Evolutionary conservation across 2,329 filamentous ascomycete genomes (phyloP), one percentile per base, ranked within the genome.

Genomic region (Clonostachys rosea): DNA sequence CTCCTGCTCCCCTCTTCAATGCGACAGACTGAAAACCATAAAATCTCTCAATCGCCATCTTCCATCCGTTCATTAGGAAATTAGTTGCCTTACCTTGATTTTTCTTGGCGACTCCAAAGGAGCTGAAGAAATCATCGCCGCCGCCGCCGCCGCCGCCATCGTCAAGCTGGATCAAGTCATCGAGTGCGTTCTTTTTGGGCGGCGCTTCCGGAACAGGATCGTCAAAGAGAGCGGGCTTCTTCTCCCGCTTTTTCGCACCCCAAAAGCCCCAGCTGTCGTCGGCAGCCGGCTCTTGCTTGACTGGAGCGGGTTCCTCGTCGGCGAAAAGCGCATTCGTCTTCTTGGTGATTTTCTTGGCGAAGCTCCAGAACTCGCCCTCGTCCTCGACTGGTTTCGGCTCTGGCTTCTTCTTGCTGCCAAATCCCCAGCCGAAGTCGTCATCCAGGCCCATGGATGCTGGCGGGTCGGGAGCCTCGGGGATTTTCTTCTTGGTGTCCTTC

Each of bases 71-170:
- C 24, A 6, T 30, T 30, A 30, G 9, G 9, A 30, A 30, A 30
- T 30, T 6, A 30, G 2, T 30, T 59, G 81, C 81, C 57, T 77
- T 76, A 64, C 79, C 80, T 50, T 64, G 63, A 14, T 59, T 54
- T 46, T 59, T 60, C 47, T 61, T 63, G 43, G 54, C 54, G 18
- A 73, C 78, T 34, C 74, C 76, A 70, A 79, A 83, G 43, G 75
- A 74, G 49, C 68, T 74, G 59, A 79, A 80, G 53, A 79, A 78
- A 46, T 78, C 75, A 40, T 70, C 68, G 13, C 59, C 64, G 35
- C 64, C 57, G 44, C 64, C 52, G 43, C 63, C 61, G 35, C 56
- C 54, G 40, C 58, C 59, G 33, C 53, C 50, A 13, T 63, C 65
- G 52, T 60, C 66, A 43, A 66, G 57, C 36, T 66, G 64, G 49